These are phyloP conservation scores for Carex littledalei DNA, from an alignment of 176 grass and related monocot genomes.

Conservation along the genomic window DNA sequence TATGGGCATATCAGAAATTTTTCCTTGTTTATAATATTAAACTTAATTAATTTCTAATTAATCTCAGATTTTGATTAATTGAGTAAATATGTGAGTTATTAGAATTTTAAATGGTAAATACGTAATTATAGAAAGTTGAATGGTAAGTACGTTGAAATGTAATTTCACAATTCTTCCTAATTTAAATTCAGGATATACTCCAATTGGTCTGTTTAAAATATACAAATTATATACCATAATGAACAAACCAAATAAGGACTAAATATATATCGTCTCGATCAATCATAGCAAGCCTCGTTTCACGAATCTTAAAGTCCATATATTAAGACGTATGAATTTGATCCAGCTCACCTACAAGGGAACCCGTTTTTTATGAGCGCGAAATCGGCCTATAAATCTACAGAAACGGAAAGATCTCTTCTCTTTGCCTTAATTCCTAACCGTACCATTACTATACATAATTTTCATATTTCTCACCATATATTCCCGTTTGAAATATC, in stretches of 20 bases:
- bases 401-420: conserved; percentile 25
- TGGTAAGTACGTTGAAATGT: no score
- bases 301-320: conserved; percentile 18
- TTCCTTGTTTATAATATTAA: no score
- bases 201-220: background rate
- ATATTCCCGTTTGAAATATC: background rate
- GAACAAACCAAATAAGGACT: background rate
- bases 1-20: no score
- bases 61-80: no score
- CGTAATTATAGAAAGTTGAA: no score
- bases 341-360: conserved; percentile 3
- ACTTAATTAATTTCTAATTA: no score
- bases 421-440: background rate
- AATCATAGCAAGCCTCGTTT: background rate
- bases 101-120: no score
- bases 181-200: no score
- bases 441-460: background rate
- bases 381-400: conserved; percentile 16
- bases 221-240: background rate
- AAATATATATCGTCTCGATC: background rate
- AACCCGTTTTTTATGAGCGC: conserved; percentile 17
- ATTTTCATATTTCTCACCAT: background rate
- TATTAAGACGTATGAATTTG: background rate
- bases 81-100: no score
- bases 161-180: no score